These are phyloP conservation scores for Vitis riparia DNA, from an alignment of 164 flowering plant species.

Conservation along the genomic window DNA sequence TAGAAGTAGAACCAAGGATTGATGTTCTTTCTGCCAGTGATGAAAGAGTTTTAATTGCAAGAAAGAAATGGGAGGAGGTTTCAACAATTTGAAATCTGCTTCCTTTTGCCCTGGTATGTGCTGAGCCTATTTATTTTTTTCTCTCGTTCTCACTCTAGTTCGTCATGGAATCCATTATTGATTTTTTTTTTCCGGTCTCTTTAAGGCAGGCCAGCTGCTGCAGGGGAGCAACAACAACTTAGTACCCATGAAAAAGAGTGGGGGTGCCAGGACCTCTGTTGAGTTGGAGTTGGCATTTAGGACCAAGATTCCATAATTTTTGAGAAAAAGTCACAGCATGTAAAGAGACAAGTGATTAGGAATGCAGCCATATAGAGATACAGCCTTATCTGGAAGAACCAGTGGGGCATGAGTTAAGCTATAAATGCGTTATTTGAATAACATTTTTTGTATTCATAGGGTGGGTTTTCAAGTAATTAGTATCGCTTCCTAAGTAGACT, in stretches of 20 bases:
- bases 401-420: neutral
- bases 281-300: too few species aligned
- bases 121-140: neutral
- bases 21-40: slow-evolving; percentile 62
- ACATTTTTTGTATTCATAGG: neutral
- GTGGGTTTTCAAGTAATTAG: neutral
- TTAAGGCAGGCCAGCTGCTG: neutral
- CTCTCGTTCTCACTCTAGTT: too few species aligned
- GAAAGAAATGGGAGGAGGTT: slow-evolving; percentile 48
- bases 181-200: neutral
- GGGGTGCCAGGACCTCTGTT: too few species aligned
- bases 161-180: too few species aligned
- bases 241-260: neutral
- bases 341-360: neutral
- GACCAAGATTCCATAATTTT: too few species aligned
- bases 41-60: slow-evolving; percentile 72
- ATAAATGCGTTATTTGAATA: neutral
- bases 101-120: slow-evolving; percentile 14
- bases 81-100: slow-evolving; percentile 16
- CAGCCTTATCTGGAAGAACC: neutral
- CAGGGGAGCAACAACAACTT: too few species aligned
- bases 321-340: neutral
- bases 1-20: slow-evolving; percentile 64
- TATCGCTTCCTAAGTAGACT: neutral
- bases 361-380: neutral